Conservation (phyloP, 2,329 filamentous ascomycete genomes). For the Exophiala spinifera region DNA sequence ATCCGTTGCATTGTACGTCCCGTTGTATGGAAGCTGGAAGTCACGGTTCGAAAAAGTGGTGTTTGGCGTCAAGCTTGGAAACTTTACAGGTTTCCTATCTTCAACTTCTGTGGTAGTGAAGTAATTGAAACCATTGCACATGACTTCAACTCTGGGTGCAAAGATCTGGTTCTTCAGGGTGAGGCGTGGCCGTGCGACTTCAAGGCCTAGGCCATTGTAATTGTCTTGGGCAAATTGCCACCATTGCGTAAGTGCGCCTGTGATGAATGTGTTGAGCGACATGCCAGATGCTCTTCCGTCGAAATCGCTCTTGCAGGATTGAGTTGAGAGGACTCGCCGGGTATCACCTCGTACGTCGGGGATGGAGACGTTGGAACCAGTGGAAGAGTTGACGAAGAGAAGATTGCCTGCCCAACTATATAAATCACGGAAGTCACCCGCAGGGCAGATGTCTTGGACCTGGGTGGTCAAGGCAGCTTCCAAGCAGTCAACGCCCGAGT, state of each 20-base stretch:
- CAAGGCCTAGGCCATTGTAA: constrained; percentile 15
- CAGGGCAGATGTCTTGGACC: constrained; percentile 14
- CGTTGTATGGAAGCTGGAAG: constrained; percentile 17
- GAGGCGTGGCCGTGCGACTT: constrained; percentile 12
- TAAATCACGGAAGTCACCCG: constrained; percentile 10
- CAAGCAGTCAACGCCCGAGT: constrained; percentile 18
- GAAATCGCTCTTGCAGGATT: constrained; percentile 14
- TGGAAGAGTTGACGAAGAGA: constrained; percentile 15
- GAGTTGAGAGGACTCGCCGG: constrained; percentile 17
- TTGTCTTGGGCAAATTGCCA: constrained; percentile 20
- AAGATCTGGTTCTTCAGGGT: constrained; percentile 12
- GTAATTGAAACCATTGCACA: constrained; percentile 16
- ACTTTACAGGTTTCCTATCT: constrained; percentile 10
- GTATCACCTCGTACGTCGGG: constrained; percentile 17
- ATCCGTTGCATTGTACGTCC: constrained; percentile 14
- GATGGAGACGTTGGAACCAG: constrained; percentile 18
- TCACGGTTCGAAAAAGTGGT: constrained; percentile 10
- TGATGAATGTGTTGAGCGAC: constrained; percentile 18
- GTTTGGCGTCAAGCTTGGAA: constrained; percentile 18
- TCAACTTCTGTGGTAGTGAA: constrained; percentile 10
- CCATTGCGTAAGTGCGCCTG: constrained; percentile 12
- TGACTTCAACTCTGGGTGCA: constrained; percentile 20
- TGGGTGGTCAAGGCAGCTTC: constrained; percentile 3
- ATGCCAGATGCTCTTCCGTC: constrained; percentile 21
- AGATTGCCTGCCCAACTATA: constrained; percentile 19